Percentiles rank a stretch among this genome's conserved stretches.
Conservation (phyloP, 306 rosid genomes). For the Lathyrus aphaca region DNA sequence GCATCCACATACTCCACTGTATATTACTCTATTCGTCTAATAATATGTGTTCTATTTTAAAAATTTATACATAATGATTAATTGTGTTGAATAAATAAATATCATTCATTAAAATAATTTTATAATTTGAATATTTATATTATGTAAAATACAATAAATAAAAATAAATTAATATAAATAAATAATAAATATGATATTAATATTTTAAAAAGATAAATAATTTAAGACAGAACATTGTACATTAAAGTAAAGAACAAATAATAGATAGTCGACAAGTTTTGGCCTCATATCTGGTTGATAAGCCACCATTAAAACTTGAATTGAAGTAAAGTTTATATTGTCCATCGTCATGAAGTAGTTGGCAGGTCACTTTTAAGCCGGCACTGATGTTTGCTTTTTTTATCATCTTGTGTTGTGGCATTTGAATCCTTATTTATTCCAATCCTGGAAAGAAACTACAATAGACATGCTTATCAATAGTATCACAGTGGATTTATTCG, state of each 20-base stretch:
- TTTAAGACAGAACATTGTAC: too few relatives aligned
- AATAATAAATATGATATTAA: too few relatives aligned
- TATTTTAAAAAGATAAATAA: too few relatives aligned
- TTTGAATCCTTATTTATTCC: slow-evolving; percentile 28
- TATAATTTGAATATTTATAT: too few relatives aligned
- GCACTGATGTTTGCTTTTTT: slow-evolving; percentile 28
- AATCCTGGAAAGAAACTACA: background rate
- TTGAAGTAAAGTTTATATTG: slow-evolving; percentile 24
- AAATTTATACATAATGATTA: too few relatives aligned
- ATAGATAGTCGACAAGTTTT: background rate
- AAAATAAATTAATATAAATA: too few relatives aligned
- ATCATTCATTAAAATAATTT: too few relatives aligned
- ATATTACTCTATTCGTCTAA: too few relatives aligned
- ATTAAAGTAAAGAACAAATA: background rate
- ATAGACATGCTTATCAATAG: background rate
- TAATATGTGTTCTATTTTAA: too few relatives aligned
- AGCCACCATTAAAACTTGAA: background rate
- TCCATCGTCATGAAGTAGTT: slow-evolving; percentile 33
- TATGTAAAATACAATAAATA: too few relatives aligned
- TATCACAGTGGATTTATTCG: background rate
- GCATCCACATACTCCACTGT: background rate
- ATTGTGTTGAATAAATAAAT: too few relatives aligned
- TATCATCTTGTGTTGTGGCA: slow-evolving; percentile 26
- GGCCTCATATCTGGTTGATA: background rate
- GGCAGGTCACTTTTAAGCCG: slow-evolving; percentile 38